A percentile compares a stretch with the other conserved stretches of the same genome.
These are phyloP conservation scores for Solanum habrochaites DNA, from an alignment of 257 asterid species.

Conservation along the genomic window DNA sequence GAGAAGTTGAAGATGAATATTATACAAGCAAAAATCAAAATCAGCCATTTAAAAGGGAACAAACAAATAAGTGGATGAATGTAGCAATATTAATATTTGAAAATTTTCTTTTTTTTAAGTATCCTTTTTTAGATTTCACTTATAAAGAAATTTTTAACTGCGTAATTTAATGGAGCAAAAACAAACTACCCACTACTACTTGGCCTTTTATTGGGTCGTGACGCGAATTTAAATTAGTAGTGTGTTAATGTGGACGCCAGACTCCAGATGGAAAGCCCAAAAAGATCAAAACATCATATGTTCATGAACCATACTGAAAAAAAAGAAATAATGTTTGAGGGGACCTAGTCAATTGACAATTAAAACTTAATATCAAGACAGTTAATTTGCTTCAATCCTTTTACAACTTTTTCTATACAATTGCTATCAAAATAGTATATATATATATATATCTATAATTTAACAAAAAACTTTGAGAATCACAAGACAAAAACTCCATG, in stretches of 20 bases:
- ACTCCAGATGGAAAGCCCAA: not conserved
- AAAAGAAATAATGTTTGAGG: not conserved
- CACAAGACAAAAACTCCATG: not conserved
- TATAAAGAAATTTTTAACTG: too few species aligned
- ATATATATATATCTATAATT: not conserved
- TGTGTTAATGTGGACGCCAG: too few species aligned
- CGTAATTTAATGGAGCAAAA: not conserved
- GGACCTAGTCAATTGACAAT: not conserved
- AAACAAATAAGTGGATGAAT: not conserved
- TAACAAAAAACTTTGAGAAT: not conserved
- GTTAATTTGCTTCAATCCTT: not conserved
- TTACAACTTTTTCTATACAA: not conserved
- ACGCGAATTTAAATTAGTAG: not conserved
- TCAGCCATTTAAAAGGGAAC: not conserved
- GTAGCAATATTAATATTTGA: not conserved
- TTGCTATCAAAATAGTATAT: not conserved
- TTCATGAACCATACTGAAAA: not conserved
- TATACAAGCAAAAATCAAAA: not conserved
- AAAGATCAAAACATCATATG: not conserved
- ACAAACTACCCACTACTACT: not conserved
- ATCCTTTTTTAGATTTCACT: not conserved
- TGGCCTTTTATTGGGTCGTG: not conserved
- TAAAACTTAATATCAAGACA: not conserved
- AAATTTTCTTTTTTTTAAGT: not conserved
- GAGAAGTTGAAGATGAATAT: not conserved